phyloP scores from a whole-genome alignment of 805 yeast species.

The Metschnikowia similis region DNA sequence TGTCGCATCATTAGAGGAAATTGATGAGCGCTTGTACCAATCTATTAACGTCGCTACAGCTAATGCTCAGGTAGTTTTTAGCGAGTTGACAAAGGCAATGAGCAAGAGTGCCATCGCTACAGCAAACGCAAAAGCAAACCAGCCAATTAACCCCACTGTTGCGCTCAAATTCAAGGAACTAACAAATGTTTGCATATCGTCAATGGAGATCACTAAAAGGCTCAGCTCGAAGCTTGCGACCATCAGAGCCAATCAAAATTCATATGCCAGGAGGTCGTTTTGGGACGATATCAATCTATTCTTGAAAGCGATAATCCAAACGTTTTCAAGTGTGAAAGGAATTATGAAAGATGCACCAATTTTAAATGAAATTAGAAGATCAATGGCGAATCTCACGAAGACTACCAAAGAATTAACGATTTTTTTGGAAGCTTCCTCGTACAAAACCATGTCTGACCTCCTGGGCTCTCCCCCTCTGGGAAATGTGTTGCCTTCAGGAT shows the following conservation, averaged over 20 bases:
- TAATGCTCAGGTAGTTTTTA: conserved; percentile 73
- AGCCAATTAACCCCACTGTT: conserved; percentile 35
- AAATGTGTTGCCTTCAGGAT: conserved; percentile 1
- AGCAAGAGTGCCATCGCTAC: conserved; percentile 57
- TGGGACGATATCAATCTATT: conserved; percentile 86
- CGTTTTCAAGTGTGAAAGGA: conserved; percentile 76
- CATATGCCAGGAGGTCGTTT: conserved; percentile 54
- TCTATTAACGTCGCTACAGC: conserved; percentile 59
- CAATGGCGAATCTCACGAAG: conserved; percentile 76
- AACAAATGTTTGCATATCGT: conserved; percentile 68
- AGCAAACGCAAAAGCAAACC: conserved; percentile 22
- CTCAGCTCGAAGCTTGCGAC: conserved; percentile 52
- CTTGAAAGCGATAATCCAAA: conserved; percentile 75
- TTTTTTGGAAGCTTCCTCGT: conserved; percentile 53
- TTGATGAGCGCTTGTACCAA: conserved; percentile 64
- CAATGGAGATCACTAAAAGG: conserved; percentile 77
- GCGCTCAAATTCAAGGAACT: conserved; percentile 71
- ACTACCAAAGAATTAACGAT: conserved; percentile 90
- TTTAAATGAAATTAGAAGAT: conserved; percentile 72
- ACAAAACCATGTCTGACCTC: conserved; percentile 14
- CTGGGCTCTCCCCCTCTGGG: conserved; percentile 11
- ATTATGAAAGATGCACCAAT: conserved; percentile 80
- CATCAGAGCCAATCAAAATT: conserved; percentile 45
- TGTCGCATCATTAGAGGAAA: conserved; percentile 31
- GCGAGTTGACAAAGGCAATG: conserved; percentile 66